phyloP scores from a whole-genome alignment of 2,329 filamentous ascomycete species.

The Anthostomella pinea region DNA sequence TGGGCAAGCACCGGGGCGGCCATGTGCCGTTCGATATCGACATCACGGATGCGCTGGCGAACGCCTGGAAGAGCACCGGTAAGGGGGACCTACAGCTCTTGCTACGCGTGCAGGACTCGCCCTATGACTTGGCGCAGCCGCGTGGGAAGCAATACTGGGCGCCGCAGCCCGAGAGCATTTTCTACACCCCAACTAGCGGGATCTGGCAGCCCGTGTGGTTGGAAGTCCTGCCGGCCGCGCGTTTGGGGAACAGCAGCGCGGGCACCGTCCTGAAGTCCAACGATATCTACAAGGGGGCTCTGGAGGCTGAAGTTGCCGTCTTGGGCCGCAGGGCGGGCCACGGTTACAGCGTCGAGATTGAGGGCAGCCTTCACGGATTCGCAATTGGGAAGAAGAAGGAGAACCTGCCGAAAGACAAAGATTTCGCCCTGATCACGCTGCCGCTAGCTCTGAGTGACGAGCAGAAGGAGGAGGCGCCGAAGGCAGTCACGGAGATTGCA shows the following conservation, averaged over 20 bases:
- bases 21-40: constrained; percentile 60
- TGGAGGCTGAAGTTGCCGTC: constrained; percentile 51
- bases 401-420: constrained; percentile 46
- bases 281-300: constrained; percentile 48
- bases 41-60: constrained; percentile 46
- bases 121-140: constrained; percentile 61
- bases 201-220: constrained; percentile 59
- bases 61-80: constrained; percentile 19
- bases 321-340: constrained; percentile 46
- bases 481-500: constrained; percentile 30
- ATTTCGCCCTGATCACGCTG: constrained; percentile 46
- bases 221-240: constrained; percentile 50
- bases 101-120: constrained; percentile 60
- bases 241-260: constrained; percentile 53
- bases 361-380: constrained; percentile 49
- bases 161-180: constrained; percentile 58
- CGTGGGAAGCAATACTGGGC: constrained; percentile 68
- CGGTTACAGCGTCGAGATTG: constrained; percentile 49
- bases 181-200: constrained; percentile 56
- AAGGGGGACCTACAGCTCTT: constrained; percentile 43
- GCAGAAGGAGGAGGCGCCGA: constrained; percentile 38
- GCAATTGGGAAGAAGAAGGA: constrained; percentile 43
- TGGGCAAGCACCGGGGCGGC: constrained; percentile 56
- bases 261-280: constrained; percentile 57
- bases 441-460: constrained; percentile 46